Evolutionary conservation across 768 basidiomycete genomes (phyloP).

Genomic region (Mrakia gelida): DNA sequence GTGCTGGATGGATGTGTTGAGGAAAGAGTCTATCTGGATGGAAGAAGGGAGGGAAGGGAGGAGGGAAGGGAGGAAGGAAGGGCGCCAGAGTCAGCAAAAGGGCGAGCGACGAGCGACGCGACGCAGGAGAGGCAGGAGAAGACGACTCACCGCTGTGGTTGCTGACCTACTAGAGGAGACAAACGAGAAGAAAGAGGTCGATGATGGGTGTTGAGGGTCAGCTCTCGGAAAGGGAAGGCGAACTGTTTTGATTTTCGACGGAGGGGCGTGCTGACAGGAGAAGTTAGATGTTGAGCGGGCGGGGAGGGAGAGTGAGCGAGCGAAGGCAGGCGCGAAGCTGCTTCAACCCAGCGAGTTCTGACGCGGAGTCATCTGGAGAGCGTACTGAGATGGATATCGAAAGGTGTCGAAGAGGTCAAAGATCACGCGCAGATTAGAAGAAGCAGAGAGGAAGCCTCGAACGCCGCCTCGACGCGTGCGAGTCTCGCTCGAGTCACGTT

Average conservation of each 20-base stretch:
- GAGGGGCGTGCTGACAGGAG: not conserved
- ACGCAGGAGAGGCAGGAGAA: not conserved
- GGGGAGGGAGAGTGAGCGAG: not conserved
- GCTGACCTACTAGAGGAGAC: not conserved
- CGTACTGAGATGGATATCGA: no score
- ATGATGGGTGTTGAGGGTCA: not conserved
- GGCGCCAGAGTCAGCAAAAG: not conserved
- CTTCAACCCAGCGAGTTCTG: no score
- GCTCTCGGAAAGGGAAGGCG: not conserved
- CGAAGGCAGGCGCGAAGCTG: no score
- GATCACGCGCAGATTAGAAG: no score
- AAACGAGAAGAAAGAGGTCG: not conserved
- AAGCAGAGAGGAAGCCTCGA: no score
- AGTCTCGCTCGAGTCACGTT: no score
- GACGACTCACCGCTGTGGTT: not conserved
- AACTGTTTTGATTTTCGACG: not conserved
- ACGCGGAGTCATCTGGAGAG: no score
- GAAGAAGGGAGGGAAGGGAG: not conserved
- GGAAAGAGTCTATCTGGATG: not conserved
- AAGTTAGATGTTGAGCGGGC: slow-evolving; percentile 1
- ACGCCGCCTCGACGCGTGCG: no score
- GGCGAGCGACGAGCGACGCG: not conserved
- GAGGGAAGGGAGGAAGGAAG: not conserved
- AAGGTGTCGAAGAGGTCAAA: no score
- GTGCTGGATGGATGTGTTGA: not conserved